Evolutionary conservation across 202 grass and related monocot species (phyloP).

Genomic region (Musa balbisiana): DNA sequence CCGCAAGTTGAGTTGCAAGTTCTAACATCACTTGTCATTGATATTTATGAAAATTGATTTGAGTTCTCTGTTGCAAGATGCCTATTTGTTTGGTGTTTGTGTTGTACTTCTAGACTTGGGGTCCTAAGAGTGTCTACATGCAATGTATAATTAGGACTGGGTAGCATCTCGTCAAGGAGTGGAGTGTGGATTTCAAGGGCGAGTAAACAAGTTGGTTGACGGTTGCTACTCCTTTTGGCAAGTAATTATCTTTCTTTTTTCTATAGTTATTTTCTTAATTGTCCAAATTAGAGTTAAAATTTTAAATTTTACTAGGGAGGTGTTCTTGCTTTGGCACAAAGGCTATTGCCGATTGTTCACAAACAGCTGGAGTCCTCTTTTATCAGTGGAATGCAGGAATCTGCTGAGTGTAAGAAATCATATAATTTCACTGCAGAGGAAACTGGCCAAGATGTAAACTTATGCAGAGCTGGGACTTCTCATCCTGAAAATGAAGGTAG

Average conservation of each 20-base stretch:
- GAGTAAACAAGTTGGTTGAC: slow-evolving; percentile 92
- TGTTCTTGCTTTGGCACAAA: slow-evolving; percentile 70
- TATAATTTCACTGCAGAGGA: slow-evolving; percentile 18
- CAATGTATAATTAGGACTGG: slow-evolving; percentile 46
- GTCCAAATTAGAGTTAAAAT: slow-evolving; percentile 21
- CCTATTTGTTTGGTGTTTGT: not conserved
- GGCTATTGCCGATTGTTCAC: slow-evolving; percentile 42
- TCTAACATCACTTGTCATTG: no score
- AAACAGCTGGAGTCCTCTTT: slow-evolving; percentile 37
- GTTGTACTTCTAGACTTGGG: not conserved
- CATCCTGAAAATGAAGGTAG: not conserved
- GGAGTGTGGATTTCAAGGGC: slow-evolving; percentile 95
- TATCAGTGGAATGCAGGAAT: slow-evolving; percentile 24
- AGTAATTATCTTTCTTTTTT: slow-evolving; percentile 39
- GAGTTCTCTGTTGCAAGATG: no score
- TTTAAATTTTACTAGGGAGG: slow-evolving; percentile 47
- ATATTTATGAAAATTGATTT: no score
- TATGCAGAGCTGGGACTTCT: not conserved
- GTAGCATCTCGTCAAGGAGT: slow-evolving; percentile 80
- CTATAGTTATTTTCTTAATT: slow-evolving; percentile 16
- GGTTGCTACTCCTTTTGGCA: slow-evolving; percentile 99
- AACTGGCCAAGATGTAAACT: not conserved
- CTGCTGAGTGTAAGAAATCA: slow-evolving; percentile 25
- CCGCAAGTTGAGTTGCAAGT: not conserved
- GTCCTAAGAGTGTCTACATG: not conserved